Conservation (phyloP, 106 monocot species). For the Cymbidium sinense region DNA sequence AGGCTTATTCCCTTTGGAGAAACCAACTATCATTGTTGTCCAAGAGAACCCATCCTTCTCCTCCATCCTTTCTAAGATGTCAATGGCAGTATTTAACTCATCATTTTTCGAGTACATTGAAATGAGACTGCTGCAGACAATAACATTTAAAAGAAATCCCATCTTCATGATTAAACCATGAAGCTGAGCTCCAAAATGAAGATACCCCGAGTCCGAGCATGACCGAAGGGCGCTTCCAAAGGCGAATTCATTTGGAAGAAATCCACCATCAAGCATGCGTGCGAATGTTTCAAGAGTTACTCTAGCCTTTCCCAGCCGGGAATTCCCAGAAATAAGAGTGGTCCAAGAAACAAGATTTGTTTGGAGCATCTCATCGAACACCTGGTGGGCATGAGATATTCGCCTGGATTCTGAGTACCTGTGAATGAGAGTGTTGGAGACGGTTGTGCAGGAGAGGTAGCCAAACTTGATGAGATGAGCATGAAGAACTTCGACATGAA, state of each 20-base stretch:
- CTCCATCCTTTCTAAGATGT: conserved; percentile 17
- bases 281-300: conserved; percentile 3
- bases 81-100: conserved; percentile 15
- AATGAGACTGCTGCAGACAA: background rate
- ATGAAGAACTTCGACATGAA: conserved; percentile 21
- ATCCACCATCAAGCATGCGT: background rate
- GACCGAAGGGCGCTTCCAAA: background rate
- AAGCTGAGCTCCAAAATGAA: background rate
- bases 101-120: background rate
- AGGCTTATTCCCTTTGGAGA: conserved; percentile 22
- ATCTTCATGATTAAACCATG: conserved; percentile 1
- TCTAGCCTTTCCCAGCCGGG: conserved; percentile 13
- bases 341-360: conserved; percentile 45
- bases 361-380: conserved; percentile 24
- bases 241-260: background rate
- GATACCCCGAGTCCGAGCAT: background rate
- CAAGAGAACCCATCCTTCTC: conserved; percentile 31
- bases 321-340: conserved; percentile 24
- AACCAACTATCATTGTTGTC: conserved; percentile 48
- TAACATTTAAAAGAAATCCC: background rate
- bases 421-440: conserved; percentile 38
- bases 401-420: conserved; percentile 37
- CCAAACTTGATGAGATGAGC: conserved; percentile 30
- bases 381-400: conserved; percentile 3
- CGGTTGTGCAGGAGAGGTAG: conserved; percentile 14